A percentile compares a stretch with the other conserved stretches of the same genome.
phyloP scores from a whole-genome alignment of 352 stramenopile species.

The Phytophthora brassicae region DNA sequence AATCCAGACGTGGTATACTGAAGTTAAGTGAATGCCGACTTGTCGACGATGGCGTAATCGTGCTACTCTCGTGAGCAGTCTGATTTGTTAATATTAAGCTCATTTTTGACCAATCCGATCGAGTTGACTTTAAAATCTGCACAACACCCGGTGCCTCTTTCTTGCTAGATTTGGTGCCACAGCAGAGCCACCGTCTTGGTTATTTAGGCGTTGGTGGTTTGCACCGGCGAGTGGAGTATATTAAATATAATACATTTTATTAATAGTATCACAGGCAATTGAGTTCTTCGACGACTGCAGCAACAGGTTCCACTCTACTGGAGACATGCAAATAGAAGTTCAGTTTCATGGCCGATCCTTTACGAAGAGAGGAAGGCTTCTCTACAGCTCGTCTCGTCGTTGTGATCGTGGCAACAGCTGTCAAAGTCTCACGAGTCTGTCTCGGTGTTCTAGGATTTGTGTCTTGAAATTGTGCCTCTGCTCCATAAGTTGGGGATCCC shows the following conservation, averaged over 20 bases:
- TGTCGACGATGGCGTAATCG: conserved; percentile 31
- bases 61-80: conserved; percentile 14
- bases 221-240: too few species aligned
- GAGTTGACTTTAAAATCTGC: conserved; percentile 1
- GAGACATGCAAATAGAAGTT: conserved; percentile 31
- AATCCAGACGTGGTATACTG: conserved; percentile 16
- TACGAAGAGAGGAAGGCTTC: conserved; percentile 24
- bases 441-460: conserved; percentile 4
- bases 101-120: conserved; percentile 16
- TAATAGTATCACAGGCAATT: too few species aligned
- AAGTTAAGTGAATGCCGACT: conserved; percentile 26
- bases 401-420: background rate
- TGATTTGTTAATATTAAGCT: conserved; percentile 14
- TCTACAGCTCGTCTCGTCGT: conserved; percentile 28
- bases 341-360: conserved; percentile 31
- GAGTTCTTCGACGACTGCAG: background rate
- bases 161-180: conserved; percentile 10
- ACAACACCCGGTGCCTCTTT: conserved; percentile 13
- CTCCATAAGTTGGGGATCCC: background rate
- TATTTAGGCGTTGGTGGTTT: too few species aligned
- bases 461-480: too few species aligned
- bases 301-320: background rate
- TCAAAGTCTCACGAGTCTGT: background rate
- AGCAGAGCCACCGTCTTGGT: background rate
- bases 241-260: too few species aligned